Base-by-base conservation (phyloP, 306 rosid genomes). In the Dalbergia oliveri region DNA sequence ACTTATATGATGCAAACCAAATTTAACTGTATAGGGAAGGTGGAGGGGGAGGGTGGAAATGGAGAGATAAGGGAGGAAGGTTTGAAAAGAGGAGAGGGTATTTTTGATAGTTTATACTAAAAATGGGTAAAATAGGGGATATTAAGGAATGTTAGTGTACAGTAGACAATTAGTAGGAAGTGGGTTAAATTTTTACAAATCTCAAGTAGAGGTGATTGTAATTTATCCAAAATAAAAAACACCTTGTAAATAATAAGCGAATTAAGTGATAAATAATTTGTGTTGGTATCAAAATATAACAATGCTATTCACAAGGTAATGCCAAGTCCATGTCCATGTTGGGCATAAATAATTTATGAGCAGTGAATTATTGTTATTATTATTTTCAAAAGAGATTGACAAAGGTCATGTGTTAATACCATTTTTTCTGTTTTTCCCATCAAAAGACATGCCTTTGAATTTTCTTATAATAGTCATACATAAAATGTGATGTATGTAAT, bases 311-410 rank as follows among this genome's bases (percentile, higher is more conserved):
- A 34, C 16, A 8, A 39, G 15, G 15, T 66, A 67, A 78, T 67
- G 19, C 15, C 69, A 69, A 41, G 39, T 57, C 43, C 69, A 68
- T 65, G 39, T 57, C 43, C 69, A 68, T 65, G 66, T 18, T 9
- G 12, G 21, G 6, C 47, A 56, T 43, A 23, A 65, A 57, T 54
- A 56, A 67, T 16, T 21, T 65, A 53, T 21, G 70, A 77, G 11
- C 10, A n/a, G 26, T 8, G 4, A 16, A n/a, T 54, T 53, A 15
- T 37, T 35, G 9, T 39, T 7, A 44, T 6, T 44, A 10, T 75
- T 51, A 33, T 31, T 4, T 16, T 64, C 35, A 2, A 49, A 64
- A 7, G 19, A 45, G 49, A 41, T 39, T 73, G 26, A 44, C 8
- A 43, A 21, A 47, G 34, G 2, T 63, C 13, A 76, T 63, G 64